Base-by-base conservation (phyloP, 768 basidiomycete species). In the Rhizopogon roseolus region DNA sequence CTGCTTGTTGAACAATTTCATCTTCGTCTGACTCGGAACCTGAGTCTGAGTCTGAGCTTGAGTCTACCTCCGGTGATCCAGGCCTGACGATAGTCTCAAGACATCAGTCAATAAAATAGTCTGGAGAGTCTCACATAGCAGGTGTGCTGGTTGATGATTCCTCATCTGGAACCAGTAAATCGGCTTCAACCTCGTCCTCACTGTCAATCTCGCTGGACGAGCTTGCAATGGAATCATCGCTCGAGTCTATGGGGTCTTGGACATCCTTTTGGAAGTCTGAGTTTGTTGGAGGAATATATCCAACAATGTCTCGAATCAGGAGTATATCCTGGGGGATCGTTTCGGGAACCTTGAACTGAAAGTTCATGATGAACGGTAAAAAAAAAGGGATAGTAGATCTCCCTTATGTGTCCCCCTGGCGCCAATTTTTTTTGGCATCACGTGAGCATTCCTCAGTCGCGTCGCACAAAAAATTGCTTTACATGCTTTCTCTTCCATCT, bases 121-220 rank as follows among this genome's bases (percentile, higher is more conserved):
- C 14, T 14, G 48, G 6, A 41, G 34, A 54, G 45, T 25, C 70
- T 66, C 55, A 67, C 67, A 32, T 52, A 36, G 14, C 22, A 3
- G 60, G 54, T 44, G 68, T 63, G 37, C 19, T 50, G 25, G 17
- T 48, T 41, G 54, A 56, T 9, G 67, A 64, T 16, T 76, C 76
- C 17, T 76, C 74, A 17, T 77, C 79, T 22, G 71, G 56, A 22
- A 63, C 65, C 17, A 77, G 73, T 28, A 86, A 76, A 55, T 77
- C 78, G n/a, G 81, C 85, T 57, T 85, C 86, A 42, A 89, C 82
- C 64, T 90, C 90, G 38, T 82, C 81, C 62, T 88, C 87, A 56
- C 88, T 90, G 53, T 77, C 81, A 38, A 67, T 69, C 42, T 80
- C 81, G 54, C 66, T 64, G 17, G 74, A 75, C 16, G 83, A 80